Evolutionary conservation across 2,329 filamentous ascomycete species (phyloP).

Genomic region (Fusarium marasasianum): DNA sequence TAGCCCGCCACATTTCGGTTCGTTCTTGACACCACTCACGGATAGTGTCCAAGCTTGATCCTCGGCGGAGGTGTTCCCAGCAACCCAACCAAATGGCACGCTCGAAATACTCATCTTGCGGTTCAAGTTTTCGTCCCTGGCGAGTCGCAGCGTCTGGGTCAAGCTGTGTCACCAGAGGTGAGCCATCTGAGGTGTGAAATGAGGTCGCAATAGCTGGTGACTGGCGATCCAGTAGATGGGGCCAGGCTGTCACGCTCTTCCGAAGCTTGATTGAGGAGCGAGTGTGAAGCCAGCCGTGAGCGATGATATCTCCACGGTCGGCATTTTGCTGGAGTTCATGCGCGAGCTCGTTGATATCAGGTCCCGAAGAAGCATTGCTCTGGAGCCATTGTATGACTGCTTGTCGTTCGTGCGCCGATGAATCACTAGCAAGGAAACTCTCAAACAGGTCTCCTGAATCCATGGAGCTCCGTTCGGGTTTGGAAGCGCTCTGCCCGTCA

Average conservation of each 20-base stretch:
- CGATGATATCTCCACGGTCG: slow-evolving; percentile 82
- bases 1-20: slow-evolving; percentile 88
- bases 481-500: slow-evolving; percentile 46
- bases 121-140: slow-evolving; percentile 79
- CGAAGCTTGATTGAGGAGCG: slow-evolving; percentile 88
- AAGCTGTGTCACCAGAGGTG: slow-evolving; percentile 81
- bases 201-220: slow-evolving; percentile 65
- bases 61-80: slow-evolving; percentile 90
- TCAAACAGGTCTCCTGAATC: slow-evolving; percentile 61
- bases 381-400: slow-evolving; percentile 89
- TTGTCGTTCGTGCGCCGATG: slow-evolving; percentile 79
- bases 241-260: slow-evolving; percentile 79
- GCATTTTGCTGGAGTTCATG: slow-evolving; percentile 79
- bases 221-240: slow-evolving; percentile 70
- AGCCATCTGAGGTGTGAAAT: slow-evolving; percentile 67
- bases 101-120: slow-evolving; percentile 88
- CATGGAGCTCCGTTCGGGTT: slow-evolving; percentile 23
- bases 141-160: slow-evolving; percentile 91
- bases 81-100: slow-evolving; percentile 92
- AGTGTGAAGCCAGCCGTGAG: slow-evolving; percentile 92
- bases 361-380: slow-evolving; percentile 74
- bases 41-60: slow-evolving; percentile 77
- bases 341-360: slow-evolving; percentile 79
- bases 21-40: slow-evolving; percentile 86
- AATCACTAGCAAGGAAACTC: slow-evolving; percentile 78